Percentiles rank a stretch among this genome's conserved stretches.
phyloP scores from a whole-genome alignment of 495 filamentous ascomycete species.

The Talaromyces thailandensis region DNA sequence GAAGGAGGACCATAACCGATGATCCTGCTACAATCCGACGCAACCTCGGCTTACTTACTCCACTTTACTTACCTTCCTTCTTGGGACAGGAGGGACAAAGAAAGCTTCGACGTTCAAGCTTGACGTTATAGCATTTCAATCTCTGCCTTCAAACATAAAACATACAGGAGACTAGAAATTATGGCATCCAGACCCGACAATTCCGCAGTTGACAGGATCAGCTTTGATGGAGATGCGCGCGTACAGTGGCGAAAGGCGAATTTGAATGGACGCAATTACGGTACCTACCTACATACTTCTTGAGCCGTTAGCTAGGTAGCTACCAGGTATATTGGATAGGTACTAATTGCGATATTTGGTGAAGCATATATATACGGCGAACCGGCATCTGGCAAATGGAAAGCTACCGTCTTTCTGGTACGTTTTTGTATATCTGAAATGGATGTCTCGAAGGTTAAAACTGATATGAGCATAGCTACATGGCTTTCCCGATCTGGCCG shows the following conservation, averaged over 20 bases:
- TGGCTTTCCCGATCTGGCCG: conserved; percentile 59
- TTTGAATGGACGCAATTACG: conserved; percentile 57
- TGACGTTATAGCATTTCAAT: background rate
- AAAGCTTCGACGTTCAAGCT: background rate
- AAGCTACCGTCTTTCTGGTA: conserved; percentile 60
- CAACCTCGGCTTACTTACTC: conserved; percentile 1
- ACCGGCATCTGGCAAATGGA: conserved; percentile 40
- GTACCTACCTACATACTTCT: conserved; percentile 20
- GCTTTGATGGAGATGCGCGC: conserved; percentile 49
- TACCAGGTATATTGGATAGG: no score
- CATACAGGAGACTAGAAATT: conserved; percentile 1
- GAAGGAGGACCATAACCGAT: background rate
- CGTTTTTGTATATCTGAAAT: background rate
- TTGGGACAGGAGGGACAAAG: background rate
- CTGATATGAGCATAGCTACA: conserved; percentile 37
- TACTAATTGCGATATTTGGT: background rate
- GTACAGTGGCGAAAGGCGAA: conserved; percentile 50
- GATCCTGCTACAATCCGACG: background rate
- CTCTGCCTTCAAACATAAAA: background rate
- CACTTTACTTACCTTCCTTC: background rate
- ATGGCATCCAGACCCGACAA: conserved; percentile 44
- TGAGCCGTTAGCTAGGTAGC: background rate
- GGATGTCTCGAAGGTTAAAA: background rate
- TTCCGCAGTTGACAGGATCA: conserved; percentile 44
- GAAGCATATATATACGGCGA: conserved; percentile 58